Evolutionary conservation across 1,139 yeast genomes (phyloP).

Genomic region (Arxiozyma bovina): DNA sequence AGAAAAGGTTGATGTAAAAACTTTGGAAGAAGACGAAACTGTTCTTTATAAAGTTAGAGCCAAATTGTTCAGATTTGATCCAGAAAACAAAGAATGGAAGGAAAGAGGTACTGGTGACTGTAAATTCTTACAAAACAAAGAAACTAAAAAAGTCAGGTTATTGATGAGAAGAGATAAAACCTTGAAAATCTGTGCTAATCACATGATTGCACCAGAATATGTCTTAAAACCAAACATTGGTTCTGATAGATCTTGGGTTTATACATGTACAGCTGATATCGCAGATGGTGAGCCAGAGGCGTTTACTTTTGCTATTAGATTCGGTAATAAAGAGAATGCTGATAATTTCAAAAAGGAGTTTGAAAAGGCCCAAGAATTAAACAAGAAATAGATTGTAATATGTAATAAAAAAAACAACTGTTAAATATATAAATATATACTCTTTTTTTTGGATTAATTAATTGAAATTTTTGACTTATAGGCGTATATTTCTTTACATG

Average conservation of each 20-base stretch:
- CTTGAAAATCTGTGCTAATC: conserved; percentile 95
- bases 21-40: conserved; percentile 94
- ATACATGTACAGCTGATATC: conserved; percentile 86
- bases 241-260: conserved; percentile 97
- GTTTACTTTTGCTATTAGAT: conserved; percentile 91
- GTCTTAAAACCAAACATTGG: conserved; percentile 89
- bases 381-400: conserved; percentile 33
- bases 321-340: conserved; percentile 95
- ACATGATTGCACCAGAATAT: conserved; percentile 78
- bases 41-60: conserved; percentile 85
- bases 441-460: neutral
- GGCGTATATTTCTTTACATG: neutral
- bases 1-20: conserved; percentile 92
- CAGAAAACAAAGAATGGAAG: conserved; percentile 88
- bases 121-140: conserved; percentile 84
- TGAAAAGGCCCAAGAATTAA: conserved; percentile 65
- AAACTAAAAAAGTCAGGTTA: conserved; percentile 70
- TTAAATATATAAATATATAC: neutral
- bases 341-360: conserved; percentile 90
- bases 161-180: conserved; percentile 99
- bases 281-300: conserved; percentile 97
- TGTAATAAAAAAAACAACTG: neutral
- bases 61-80: conserved; percentile 83
- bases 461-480: neutral
- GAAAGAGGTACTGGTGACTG: conserved; percentile 99